Percentiles rank a stretch among this genome's conserved stretches.
Conservation (phyloP, 1,139 yeast genomes). For the Candida dubliniensis region DNA sequence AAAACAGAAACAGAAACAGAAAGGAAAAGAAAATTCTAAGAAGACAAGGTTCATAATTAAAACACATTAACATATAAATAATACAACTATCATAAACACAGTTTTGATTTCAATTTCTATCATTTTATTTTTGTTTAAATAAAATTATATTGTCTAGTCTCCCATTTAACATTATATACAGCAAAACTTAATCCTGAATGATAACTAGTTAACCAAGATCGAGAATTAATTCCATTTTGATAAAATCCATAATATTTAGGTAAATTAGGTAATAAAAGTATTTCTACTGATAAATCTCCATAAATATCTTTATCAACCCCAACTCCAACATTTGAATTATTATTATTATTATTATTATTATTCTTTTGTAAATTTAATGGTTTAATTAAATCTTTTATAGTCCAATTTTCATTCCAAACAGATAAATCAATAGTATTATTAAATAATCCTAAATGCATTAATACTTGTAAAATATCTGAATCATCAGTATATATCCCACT, state of each 20-base stretch:
- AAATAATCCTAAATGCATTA: conserved; percentile 74
- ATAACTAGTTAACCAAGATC: conserved; percentile 57
- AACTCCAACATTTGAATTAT: conserved; percentile 12
- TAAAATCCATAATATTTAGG: conserved; percentile 60
- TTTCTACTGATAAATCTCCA: conserved; percentile 65
- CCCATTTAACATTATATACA: conserved; percentile 58
- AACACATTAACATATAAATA: neutral
- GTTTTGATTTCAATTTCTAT: conserved; percentile 24
- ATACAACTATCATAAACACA: neutral
- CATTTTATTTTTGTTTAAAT: conserved; percentile 31
- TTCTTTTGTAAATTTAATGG: conserved; percentile 17
- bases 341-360: no score
- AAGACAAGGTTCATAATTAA: neutral
- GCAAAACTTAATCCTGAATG: conserved; percentile 75
- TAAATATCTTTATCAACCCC: conserved; percentile 29
- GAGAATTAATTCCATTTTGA: conserved; percentile 68
- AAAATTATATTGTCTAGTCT: conserved; percentile 30
- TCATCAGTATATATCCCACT: conserved; percentile 82
- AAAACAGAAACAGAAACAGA: no score
- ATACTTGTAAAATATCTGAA: conserved; percentile 73
- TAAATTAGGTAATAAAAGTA: conserved; percentile 70
- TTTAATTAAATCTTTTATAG: conserved; percentile 23
- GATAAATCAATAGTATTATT: conserved; percentile 26
- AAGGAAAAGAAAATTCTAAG: neutral
- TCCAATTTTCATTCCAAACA: conserved; percentile 38